A percentile compares a stretch with the other conserved stretches of the same genome.
Conservation (phyloP, 257 asterid genomes). For the Catharanthus roseus region DNA sequence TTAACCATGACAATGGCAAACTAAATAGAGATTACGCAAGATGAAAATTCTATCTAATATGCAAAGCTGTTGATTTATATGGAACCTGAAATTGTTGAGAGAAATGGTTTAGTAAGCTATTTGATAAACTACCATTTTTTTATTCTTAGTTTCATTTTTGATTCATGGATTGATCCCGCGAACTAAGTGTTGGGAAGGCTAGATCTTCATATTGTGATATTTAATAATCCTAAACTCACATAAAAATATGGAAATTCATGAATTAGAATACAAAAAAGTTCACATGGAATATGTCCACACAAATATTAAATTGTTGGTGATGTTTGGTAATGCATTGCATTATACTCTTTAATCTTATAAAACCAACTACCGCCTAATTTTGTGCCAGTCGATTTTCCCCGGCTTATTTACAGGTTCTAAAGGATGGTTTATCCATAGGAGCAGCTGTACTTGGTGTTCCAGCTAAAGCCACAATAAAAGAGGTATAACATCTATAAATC, state of each 20-base stretch:
- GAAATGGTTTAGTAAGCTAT: background rate
- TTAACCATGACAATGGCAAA: background rate
- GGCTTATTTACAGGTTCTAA: slow-evolving; percentile 58
- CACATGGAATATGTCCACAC: background rate
- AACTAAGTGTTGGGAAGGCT: no score
- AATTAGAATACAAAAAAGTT: background rate
- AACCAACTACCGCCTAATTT: background rate
- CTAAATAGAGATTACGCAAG: background rate
- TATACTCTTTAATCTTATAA: background rate
- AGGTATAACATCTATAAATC: slow-evolving; percentile 35
- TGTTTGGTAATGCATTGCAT: background rate
- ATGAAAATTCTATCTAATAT: no score
- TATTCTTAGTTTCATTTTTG: no score
- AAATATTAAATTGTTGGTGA: background rate
- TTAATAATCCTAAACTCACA: no score
- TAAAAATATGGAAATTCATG: background rate
- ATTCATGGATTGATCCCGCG: no score
- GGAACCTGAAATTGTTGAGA: background rate
- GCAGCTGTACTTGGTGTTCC: slow-evolving; percentile 99
- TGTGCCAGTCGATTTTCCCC: slow-evolving; percentile 3
- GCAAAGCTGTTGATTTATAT: background rate
- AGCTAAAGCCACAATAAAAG: slow-evolving; percentile 94
- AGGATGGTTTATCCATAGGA: slow-evolving; percentile 74
- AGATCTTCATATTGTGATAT: no score
- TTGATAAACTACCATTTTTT: no score